Base-by-base conservation (phyloP, 202 grass and related monocot genomes). In the Elaeis oleifera region DNA sequence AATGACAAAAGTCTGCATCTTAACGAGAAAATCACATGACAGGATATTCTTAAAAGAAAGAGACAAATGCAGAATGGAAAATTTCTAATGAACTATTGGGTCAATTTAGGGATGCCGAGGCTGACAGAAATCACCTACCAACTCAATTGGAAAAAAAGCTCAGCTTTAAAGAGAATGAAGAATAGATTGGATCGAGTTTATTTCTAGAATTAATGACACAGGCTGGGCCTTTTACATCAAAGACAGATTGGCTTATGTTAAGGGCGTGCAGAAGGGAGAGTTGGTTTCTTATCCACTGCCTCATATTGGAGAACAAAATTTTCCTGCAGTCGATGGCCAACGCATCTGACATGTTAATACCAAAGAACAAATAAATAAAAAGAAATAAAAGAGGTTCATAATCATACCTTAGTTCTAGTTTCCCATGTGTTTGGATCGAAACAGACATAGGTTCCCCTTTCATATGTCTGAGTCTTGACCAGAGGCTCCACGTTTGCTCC, bases 231-330 rank as follows among this genome's bases (percentile, higher is more conserved):
- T 71, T 72, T 69, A 82, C 79, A 74, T 26, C 71, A 76, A 52
- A 23, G 28, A 5, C 6, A 25, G 26, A 79, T 83, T 72, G 79
- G 56, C 76, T 50, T 65, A 72, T 29, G 29, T 69, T 83, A 72
- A 69, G 72, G 48, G 68, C 61, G 29, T 29, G 11, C 50, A 54
- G 79, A 73, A 72, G 83, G 77, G n/a, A 83, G 57, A 18, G 68
- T 74, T 60, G 91, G 91, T 77, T 65, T 85, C 58, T 90, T 96
- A 84, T 96, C 87, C 62, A 96, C 63, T 59, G 76, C 70, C 24
- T 96, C 84, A 15, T 88, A 96, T 22, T 88, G 84, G 44, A 96
- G 60, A 62, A 96, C 76, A 72, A 89, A 81, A 32, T 83, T 85
- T 49, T 96, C 87, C 92, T 96, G 87, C 71, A 75, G 58, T 27